Base-by-base conservation (phyloP, 495 filamentous ascomycete species). In the Podospora pseudoanserina region DNA sequence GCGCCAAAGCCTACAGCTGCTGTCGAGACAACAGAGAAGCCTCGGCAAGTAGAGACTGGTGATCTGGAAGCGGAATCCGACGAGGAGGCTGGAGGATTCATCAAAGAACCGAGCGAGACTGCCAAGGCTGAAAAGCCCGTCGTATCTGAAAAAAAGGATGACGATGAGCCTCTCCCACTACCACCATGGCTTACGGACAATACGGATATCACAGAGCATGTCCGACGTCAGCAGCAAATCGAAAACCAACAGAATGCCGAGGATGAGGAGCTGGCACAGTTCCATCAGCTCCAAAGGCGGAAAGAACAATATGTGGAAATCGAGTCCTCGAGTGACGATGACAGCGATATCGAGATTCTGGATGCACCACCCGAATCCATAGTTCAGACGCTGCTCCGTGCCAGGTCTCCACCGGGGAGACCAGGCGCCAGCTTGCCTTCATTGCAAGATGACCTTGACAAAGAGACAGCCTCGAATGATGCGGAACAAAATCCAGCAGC, bases 141-240 rank as follows among this genome's bases (percentile, higher is more conserved):
- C 11, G 67, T 69, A 0, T 32, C 64, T 2, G 62, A 19, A 2
- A 20, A 72, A 2, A 82, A 85, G n/a, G 71, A 82, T 20, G 77
- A 85, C 23, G 84, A 90, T 67, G 79, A 84, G 4, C 78, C 85
- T 0, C 81, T 82, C 53, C 88, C 89, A 15, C 75, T 97, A 34
- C 95, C 95, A 1, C 94, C 95, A 4, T 99, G 95, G 95, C 91
- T 99, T 73, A 82, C 83, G 26, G 83, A 84, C 64, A 75, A 72
- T 4, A 77, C 76, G 16, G 86, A 89, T 68, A 87, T 88, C 28
- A 80, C 82, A 56, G 80, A 84, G 15, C 79, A 82, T 39, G 72
- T 88, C 60, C 79, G 79, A 68, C 78, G 80, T 26, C 81, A 84
- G 65, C 76, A 77, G 60, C 74, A 75, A 54, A 64, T 78, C 28